phyloP scores from a whole-genome alignment of 2,329 filamentous ascomycete species.

The Fusarium haematococcum region DNA sequence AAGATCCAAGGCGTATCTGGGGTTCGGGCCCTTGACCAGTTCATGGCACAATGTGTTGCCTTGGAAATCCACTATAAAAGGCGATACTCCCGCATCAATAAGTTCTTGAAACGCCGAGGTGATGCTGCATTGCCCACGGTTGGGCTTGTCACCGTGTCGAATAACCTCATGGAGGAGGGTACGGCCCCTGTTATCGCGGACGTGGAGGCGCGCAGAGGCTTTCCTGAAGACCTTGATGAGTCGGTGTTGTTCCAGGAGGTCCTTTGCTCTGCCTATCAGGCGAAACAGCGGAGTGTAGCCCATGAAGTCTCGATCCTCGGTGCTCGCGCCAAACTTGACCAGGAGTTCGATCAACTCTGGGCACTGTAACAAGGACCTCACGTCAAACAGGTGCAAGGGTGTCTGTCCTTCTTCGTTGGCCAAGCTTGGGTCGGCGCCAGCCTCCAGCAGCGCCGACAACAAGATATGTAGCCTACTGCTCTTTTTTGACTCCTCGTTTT shows the following conservation, averaged over 20 bases:
- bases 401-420: constrained; percentile 18
- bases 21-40: not conserved
- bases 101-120: constrained; percentile 10
- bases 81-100: constrained; percentile 16
- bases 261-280: not conserved
- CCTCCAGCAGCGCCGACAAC: constrained; percentile 17
- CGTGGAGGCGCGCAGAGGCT: constrained; percentile 1
- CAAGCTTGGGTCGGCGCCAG: constrained; percentile 39
- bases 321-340: constrained; percentile 12
- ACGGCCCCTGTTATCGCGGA: constrained; percentile 13
- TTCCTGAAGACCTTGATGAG: constrained; percentile 3
- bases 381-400: constrained; percentile 23
- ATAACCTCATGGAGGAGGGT: constrained; percentile 25
- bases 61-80: constrained; percentile 15
- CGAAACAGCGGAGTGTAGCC: constrained; percentile 22
- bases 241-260: not conserved
- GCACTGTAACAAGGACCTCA: not conserved
- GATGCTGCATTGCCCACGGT: not conserved
- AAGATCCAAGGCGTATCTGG: not conserved
- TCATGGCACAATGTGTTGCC: constrained; percentile 36
- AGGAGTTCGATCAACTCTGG: not conserved
- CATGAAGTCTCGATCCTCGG: constrained; percentile 13
- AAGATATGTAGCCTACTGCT: not conserved
- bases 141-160: not conserved
- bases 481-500: not conserved